Percentiles rank a stretch among this genome's conserved stretches.
phyloP scores from a whole-genome alignment of 768 basidiomycete genomes.

The Mycena galopus region DNA sequence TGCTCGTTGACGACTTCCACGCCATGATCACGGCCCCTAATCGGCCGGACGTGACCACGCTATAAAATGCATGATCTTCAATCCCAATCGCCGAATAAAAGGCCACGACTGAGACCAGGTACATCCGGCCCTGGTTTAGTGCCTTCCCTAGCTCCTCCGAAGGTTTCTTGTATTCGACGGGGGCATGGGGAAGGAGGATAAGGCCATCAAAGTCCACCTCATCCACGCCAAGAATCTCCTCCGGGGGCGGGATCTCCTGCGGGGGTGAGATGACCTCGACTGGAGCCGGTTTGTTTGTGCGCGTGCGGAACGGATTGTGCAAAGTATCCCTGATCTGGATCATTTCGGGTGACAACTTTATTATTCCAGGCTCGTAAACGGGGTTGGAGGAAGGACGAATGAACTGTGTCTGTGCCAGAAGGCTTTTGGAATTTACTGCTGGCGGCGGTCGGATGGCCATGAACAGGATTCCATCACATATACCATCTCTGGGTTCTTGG shows the following conservation, averaged over 20 bases:
- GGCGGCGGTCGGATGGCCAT: neutral
- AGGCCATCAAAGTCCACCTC: neutral
- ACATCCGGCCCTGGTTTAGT: neutral
- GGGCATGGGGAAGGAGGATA: neutral
- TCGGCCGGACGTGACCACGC: neutral
- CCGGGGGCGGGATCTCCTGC: too few relatives aligned
- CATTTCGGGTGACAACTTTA: too few relatives aligned
- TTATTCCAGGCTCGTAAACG: too few relatives aligned
- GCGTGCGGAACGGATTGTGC: neutral
- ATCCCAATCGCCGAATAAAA: neutral
- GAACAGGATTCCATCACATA: constrained; percentile 11
- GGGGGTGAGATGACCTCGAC: too few relatives aligned
- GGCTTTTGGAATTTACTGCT: neutral
- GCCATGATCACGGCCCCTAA: neutral
- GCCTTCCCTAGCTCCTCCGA: neutral
- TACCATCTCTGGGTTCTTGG: neutral
- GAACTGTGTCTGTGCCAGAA: too few relatives aligned
- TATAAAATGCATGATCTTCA: neutral
- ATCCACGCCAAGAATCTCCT: too few relatives aligned
- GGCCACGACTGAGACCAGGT: neutral
- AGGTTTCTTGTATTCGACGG: neutral
- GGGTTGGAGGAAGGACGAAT: neutral
- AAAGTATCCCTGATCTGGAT: neutral
- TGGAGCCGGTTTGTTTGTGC: too few relatives aligned
- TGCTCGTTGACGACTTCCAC: neutral